Conservation (phyloP, 1,139 yeast genomes). For the Schizosaccharomyces versatilis region DNA sequence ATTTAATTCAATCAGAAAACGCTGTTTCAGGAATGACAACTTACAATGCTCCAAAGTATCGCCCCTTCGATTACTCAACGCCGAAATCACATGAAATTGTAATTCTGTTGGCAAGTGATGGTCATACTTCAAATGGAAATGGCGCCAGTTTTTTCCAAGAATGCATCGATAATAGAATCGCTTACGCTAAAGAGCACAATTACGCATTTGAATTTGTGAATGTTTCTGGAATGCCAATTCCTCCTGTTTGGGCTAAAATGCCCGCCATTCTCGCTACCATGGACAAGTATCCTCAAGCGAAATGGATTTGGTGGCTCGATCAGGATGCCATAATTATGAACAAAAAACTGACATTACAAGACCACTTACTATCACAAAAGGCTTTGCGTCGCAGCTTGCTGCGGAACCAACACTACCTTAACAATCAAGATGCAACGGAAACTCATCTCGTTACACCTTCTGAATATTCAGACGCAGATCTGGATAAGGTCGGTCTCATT, state of each 20-base stretch:
- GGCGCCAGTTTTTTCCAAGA: background rate
- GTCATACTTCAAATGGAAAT: background rate
- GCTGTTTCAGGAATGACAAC: background rate
- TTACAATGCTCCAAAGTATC: slow-evolving; percentile 14
- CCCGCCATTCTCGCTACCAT: slow-evolving; percentile 14
- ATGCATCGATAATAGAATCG: background rate
- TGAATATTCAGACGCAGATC: slow-evolving; percentile 4
- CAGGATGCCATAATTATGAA: slow-evolving; percentile 15
- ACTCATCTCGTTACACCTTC: slow-evolving; percentile 6
- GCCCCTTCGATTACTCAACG: background rate
- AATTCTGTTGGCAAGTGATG: background rate
- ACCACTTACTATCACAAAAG: slow-evolving; percentile 17
- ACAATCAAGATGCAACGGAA: slow-evolving; percentile 4
- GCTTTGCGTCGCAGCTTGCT: slow-evolving; percentile 15
- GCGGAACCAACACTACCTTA: slow-evolving; percentile 5
- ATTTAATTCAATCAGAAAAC: too few species aligned
- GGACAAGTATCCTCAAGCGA: slow-evolving; percentile 14
- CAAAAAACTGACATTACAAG: slow-evolving; percentile 16
- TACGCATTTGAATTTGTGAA: slow-evolving; percentile 1
- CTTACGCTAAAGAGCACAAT: background rate
- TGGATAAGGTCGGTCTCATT: slow-evolving; percentile 13
- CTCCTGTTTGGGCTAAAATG: slow-evolving; percentile 14
- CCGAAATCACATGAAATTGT: background rate
- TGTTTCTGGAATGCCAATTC: background rate
- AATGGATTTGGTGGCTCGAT: slow-evolving; percentile 17